Evolutionary conservation across 345 rosid genomes (phyloP).

Genomic region (Populus alba): DNA sequence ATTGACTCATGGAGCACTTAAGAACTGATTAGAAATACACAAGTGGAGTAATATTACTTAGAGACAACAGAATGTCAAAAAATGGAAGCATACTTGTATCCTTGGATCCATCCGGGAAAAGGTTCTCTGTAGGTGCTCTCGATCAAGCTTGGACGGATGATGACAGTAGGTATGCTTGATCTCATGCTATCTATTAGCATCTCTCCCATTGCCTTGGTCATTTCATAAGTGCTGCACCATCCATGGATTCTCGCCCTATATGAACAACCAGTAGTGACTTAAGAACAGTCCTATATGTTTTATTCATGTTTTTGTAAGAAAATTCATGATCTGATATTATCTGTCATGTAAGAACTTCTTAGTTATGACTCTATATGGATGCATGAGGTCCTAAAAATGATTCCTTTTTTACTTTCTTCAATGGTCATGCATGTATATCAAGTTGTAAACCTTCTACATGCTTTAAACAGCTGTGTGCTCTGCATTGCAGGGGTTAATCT

Average conservation of each 20-base stretch:
- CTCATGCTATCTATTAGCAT: constrained; percentile 14
- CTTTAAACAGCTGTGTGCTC: no score
- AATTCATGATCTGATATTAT: no score
- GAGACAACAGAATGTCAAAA: not conserved
- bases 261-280: not conserved
- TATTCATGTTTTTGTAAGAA: no score
- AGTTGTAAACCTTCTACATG: no score
- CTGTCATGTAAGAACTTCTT: no score
- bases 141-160: constrained; percentile 33
- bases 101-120: constrained; percentile 39
- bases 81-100: constrained; percentile 11
- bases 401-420: no score
- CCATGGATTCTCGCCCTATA: constrained; percentile 34
- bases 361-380: no score
- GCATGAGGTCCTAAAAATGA: no score
- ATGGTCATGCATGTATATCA: no score
- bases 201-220: constrained; percentile 47
- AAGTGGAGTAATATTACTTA: not conserved
- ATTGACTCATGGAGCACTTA: not conserved
- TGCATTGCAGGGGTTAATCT: no score
- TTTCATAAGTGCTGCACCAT: constrained; percentile 28
- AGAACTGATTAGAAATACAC: not conserved
- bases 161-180: constrained; percentile 24
- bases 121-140: constrained; percentile 33
- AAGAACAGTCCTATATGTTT: no score